Evolutionary conservation across 1,139 yeast species (phyloP), one percentile per base, ranked within the genome.

Genomic region (Pneumocystis jirovecii): DNA sequence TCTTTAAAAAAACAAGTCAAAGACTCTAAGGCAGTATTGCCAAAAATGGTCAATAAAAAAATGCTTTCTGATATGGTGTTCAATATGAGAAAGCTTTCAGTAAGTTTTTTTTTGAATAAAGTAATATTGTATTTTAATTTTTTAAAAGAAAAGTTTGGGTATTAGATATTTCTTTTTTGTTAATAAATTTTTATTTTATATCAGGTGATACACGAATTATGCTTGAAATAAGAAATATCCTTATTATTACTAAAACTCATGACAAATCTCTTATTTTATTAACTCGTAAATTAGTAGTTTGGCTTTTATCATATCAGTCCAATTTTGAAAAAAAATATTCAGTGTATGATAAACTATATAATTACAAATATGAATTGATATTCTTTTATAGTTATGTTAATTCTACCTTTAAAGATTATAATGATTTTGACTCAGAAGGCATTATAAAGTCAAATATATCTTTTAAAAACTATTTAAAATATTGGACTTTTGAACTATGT

Each of bases 201-300:
- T 17, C 40, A 71, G 73, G 72, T 69, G 71, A 73, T 60, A 73
- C 77, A 21, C 73, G 86, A 17, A 83, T 86, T 71, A 85, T 83
- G 68, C 76, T 86, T 64, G 82, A 82, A 67, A 85, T 85, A 56
- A 74, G 77, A 64, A 82, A 84, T 39, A 80, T 86, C 61, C 79
- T 86, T 80, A 79, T 86, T 34, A 83, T 86, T n/a, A 83, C 90
- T 61, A 86, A 86, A 74, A 83, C 88, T 3, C 79, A 84, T 69
- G 93, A 86, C 72, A 78, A 80, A 65, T 79, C 82, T 37, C 80
- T 87, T 56, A 80, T 84, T 25, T 76, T 76, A 64, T 76, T 82
- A 68, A 84, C 90, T 0, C 73, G 82, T 63, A 83, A 82, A 68
- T 78, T 86, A 60, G 83, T 83, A 1, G 80, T 81, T 68, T 85